Base-by-base conservation (phyloP, 306 rosid species). In the Aeschynomene evenia region DNA sequence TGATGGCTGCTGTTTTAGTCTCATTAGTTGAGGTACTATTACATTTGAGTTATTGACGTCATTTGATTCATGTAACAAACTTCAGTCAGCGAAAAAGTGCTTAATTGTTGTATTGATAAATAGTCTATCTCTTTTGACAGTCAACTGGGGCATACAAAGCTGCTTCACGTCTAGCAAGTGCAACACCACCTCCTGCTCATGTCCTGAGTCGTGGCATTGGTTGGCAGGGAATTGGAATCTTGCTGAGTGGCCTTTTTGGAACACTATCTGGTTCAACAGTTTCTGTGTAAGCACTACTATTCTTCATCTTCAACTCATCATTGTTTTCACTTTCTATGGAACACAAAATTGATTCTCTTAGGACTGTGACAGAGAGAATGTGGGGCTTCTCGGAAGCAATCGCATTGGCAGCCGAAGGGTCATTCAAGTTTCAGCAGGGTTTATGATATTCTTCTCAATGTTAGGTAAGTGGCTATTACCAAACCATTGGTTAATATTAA, bases 1-100 rank as follows among this genome's bases (percentile, higher is more conserved):
- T 95, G 99, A 89, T 95, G 99, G 99, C 97, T 66, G 97, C 97
- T 73, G 96, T 85, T 61, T 77, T 95, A 23, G 97, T 95, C 79
- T 89, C 99, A 65, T 77, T 95, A 82, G 69, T 95, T 69, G 99
- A 95, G 99, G 99, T 95, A 85, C 54, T 69, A 20, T 21, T 19
- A 43, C 40, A 55, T 39, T 8, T n/a, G 14, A 37, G 2, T 3
- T 9, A 37, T 7, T 37, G 9, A 11, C 3, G 4, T 37, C 14
- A 9, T 37, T 37, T 43, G 50, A 43, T 43, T 1, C 18, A 43
- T 43, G 16, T 13, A 43, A 8, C 18, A 18, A 2, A 43, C 16
- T n/a, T 7, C 6, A 43, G 5, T n/a, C n/a, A n/a, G 50, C 4
- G 7, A 43, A 43, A n/a, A 15, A 45, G 4, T 45, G 51, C 20